Percentiles rank a stretch among this genome's conserved stretches.
phyloP scores from a whole-genome alignment of 2,329 filamentous ascomycete genomes.

The Diaporthe ilicicola region DNA sequence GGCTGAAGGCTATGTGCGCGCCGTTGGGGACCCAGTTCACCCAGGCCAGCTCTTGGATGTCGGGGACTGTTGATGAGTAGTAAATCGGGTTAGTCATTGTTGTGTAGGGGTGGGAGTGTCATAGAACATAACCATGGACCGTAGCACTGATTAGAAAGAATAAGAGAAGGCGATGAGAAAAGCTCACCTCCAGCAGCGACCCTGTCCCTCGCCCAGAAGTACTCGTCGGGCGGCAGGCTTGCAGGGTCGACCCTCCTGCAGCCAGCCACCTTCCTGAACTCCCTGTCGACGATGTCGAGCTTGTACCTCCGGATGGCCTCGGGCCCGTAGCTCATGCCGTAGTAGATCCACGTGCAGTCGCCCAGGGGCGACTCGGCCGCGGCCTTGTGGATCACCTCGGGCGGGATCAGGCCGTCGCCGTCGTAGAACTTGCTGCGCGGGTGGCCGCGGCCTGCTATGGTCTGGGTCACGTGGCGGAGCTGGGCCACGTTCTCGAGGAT shows the following conservation, averaged over 20 bases:
- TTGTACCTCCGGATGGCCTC: conserved; percentile 43
- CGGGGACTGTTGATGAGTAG: conserved; percentile 46
- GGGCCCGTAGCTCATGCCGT: conserved; percentile 50
- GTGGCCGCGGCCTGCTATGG: conserved; percentile 45
- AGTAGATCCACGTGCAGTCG: conserved; percentile 54
- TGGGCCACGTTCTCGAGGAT: conserved; percentile 57
- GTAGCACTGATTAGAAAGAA: too few species aligned
- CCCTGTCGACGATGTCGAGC: conserved; percentile 44
- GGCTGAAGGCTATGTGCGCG: conserved; percentile 47
- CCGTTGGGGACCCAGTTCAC: conserved; percentile 50
- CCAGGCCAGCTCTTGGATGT: conserved; percentile 49
- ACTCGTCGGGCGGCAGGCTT: conserved; percentile 34
- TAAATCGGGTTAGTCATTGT: conserved; percentile 42
- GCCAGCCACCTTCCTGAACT: conserved; percentile 43
- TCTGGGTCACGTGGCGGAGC: conserved; percentile 51
- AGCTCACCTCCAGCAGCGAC: conserved; percentile 42
- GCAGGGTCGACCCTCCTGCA: conserved; percentile 41
- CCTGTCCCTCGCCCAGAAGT: conserved; percentile 36
- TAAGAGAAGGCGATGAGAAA: conserved; percentile 39
- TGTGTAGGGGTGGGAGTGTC: not conserved
- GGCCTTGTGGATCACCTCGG: conserved; percentile 46
- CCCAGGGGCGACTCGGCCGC: conserved; percentile 35
- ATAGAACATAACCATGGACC: too few species aligned
- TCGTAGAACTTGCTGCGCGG: conserved; percentile 45
- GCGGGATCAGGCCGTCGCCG: conserved; percentile 48